Percentiles rank a stretch among this genome's conserved stretches.
These are phyloP conservation scores for Tilletia caries DNA, from an alignment of 1,284 basidiomycete genomes.

Conservation along the genomic window DNA sequence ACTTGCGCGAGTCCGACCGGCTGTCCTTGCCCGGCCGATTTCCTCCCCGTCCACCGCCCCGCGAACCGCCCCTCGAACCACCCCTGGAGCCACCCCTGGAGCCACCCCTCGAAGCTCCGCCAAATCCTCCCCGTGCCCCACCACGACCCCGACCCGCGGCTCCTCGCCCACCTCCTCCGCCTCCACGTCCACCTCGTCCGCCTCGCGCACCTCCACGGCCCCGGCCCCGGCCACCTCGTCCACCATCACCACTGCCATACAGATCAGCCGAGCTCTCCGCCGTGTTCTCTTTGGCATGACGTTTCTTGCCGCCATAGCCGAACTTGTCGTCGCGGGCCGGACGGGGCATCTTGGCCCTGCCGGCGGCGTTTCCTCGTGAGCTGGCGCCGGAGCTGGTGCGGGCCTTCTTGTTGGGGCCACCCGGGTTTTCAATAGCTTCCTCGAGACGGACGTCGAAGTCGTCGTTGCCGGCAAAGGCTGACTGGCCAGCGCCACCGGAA, in stretches of 20 bases:
- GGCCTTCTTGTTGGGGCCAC: neutral
- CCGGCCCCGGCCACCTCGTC: constrained; percentile 13
- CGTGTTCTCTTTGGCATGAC: constrained; percentile 45
- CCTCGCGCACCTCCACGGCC: constrained; percentile 16
- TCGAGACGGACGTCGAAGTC: constrained; percentile 72
- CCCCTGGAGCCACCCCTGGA: too few species aligned
- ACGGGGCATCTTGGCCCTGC: constrained; percentile 39
- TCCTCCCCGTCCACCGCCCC: neutral
- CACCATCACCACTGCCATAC: constrained; percentile 18
- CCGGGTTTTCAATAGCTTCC: constrained; percentile 52
- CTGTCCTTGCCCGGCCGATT: constrained; percentile 19
- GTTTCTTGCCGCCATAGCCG: constrained; percentile 50
- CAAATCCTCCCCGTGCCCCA: constrained; percentile 18
- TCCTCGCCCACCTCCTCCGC: constrained; percentile 18
- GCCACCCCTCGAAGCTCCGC: constrained; percentile 4
- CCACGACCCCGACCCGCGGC: constrained; percentile 10
- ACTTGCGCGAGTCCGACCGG: constrained; percentile 20
- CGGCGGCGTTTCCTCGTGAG: constrained; percentile 13
- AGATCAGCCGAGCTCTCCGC: constrained; percentile 47
- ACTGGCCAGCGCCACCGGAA: constrained; percentile 61
- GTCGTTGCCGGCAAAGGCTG: constrained; percentile 58
- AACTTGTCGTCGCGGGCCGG: constrained; percentile 43
- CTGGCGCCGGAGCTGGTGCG: neutral
- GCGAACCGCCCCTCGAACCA: too few species aligned
- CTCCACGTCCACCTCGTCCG: constrained; percentile 16